Conservation (phyloP, 2,329 filamentous ascomycete genomes). For the Beauveria rudraprayagi region DNA sequence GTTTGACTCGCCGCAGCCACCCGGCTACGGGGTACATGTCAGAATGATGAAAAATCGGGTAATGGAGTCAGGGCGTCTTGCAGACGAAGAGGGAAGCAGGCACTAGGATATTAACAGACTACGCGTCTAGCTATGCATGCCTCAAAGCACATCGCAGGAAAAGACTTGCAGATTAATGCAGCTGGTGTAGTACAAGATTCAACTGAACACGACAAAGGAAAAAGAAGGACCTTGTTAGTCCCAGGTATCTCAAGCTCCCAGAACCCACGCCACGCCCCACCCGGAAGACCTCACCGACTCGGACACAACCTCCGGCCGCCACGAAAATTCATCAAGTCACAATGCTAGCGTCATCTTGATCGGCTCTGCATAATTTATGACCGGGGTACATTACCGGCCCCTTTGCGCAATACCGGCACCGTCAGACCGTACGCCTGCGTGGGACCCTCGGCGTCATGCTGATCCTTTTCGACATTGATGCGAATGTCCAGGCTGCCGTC, state of each 20-base stretch:
- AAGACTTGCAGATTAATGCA: background rate
- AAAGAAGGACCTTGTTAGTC: background rate
- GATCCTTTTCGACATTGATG: constrained; percentile 80
- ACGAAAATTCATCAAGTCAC: background rate
- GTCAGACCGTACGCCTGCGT: constrained; percentile 80
- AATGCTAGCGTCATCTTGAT: constrained; percentile 6
- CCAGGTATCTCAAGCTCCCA: background rate
- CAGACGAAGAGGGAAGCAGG: too few species aligned
- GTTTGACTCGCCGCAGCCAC: constrained; percentile 5
- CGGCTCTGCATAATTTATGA: background rate
- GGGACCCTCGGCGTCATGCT: constrained; percentile 69
- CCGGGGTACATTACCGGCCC: background rate
- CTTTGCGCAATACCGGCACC: constrained; percentile 57
- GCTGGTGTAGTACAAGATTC: background rate
- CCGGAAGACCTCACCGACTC: constrained; percentile 5
- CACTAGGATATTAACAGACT: too few species aligned
- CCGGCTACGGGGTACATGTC: background rate
- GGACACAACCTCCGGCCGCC: constrained; percentile 1
- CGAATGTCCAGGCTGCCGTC: constrained; percentile 68
- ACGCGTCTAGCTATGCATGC: too few species aligned
- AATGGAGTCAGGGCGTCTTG: background rate
- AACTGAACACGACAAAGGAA: background rate
- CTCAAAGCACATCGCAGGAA: background rate
- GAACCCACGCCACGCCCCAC: background rate
- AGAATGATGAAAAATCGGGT: constrained; percentile 9